Base-by-base conservation (phyloP, 2,329 filamentous ascomycete species). In the Diaporthe destruens region DNA sequence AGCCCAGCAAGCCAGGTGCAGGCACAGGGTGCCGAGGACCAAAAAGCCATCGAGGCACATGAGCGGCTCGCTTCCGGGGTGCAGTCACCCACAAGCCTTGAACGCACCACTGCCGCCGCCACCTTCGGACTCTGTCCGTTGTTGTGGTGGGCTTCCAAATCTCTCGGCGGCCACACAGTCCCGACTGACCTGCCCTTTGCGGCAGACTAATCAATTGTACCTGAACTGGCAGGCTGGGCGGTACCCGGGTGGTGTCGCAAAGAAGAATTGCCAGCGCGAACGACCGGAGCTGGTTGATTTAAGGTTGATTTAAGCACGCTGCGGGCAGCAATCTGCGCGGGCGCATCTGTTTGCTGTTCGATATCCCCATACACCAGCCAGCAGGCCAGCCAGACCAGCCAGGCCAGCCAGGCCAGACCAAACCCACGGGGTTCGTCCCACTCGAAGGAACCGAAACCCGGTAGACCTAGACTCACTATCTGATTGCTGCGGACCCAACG, bases 61-160 rank as follows among this genome's bases (percentile, higher is more conserved):
- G 61, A 53, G 61, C 61, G 61, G 61, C 61, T 66, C 61, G 61
- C 61, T 66, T 66, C 61, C 61, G 61, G 61, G 61, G 61, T 66
- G 32, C 47, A 39, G 61, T 66, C 61, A 66, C 47, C 61, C 61
- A 66, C 47, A 39, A 53, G 53, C 61, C 61, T 53, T 66, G 61
- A 53, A 66, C 61, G 61, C 61, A 66, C 61, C 61, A 66, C 61
- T 66, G 61, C 61, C 44, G 61, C 61, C 61, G 61, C 61, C 61
- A 66, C 61, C 47, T 32, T 66, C 61, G 61, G 61, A 53, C 61
- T 53, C 61, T 66, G 29, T 66, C 61, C 61, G 61, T 66, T 39
- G 61, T 44, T 49, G 61, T 51, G 47, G 61, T 66, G 61, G 61
- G 61, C 61, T 53, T 66, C 47, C 61, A 66, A 53, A 66, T 66